These are phyloP conservation scores for Testicularia cyperi DNA, from an alignment of 1,284 basidiomycete genomes.

Conservation along the genomic window DNA sequence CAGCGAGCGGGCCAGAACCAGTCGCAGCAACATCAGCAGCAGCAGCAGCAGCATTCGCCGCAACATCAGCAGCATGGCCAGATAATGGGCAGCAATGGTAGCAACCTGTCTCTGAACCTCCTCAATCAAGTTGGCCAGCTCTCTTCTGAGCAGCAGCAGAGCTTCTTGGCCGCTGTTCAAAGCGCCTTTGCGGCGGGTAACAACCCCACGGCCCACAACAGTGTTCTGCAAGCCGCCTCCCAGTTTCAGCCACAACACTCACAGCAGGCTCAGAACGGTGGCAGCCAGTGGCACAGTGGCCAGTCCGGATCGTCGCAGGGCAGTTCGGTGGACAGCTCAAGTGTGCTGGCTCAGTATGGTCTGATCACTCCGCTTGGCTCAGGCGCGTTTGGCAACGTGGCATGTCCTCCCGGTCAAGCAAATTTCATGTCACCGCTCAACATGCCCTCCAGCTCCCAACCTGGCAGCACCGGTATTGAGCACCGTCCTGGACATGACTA, in stretches of 20 bases:
- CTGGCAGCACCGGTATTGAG: slow-evolving; percentile 20
- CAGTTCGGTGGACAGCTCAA: slow-evolving; percentile 18
- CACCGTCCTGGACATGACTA: slow-evolving; percentile 21
- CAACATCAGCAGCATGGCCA: slow-evolving; percentile 11
- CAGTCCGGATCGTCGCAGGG: neutral
- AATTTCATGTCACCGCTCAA: slow-evolving; percentile 50
- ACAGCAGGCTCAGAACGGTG: neutral
- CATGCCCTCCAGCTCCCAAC: slow-evolving; percentile 43
- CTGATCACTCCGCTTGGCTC: slow-evolving; percentile 50
- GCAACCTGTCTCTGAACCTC: slow-evolving; percentile 10
- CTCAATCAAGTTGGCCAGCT: slow-evolving; percentile 16
- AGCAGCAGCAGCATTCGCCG: slow-evolving; percentile 3
- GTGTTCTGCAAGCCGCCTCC: slow-evolving; percentile 18
- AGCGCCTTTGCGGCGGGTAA: slow-evolving; percentile 30
- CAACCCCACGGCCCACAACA: slow-evolving; percentile 30
- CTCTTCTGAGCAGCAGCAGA: slow-evolving; percentile 32
- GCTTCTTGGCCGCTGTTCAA: slow-evolving; percentile 27
- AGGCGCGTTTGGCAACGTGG: slow-evolving; percentile 37
- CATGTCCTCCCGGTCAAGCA: slow-evolving; percentile 17
- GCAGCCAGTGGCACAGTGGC: neutral
- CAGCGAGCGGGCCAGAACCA: slow-evolving; percentile 9
- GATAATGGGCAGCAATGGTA: too few species aligned
- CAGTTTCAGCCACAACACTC: slow-evolving; percentile 19
- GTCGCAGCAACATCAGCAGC: slow-evolving; percentile 2
- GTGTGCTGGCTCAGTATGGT: slow-evolving; percentile 46